These are phyloP conservation scores for Neoboletus subvelutipes DNA, from an alignment of 768 basidiomycete species.

Conservation along the genomic window DNA sequence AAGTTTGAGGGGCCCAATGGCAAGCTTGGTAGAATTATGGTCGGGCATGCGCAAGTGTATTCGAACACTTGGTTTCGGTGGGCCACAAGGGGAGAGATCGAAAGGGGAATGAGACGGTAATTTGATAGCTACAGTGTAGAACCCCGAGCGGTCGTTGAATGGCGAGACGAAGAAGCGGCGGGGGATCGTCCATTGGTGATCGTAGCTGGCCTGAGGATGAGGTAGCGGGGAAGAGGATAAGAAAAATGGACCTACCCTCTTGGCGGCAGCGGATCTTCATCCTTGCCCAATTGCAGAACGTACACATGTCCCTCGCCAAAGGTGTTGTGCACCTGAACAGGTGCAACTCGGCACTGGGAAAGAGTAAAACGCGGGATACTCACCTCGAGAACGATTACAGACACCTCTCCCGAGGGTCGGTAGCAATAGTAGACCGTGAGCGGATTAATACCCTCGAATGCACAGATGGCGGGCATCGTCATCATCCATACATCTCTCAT, in stretches of 20 bases:
- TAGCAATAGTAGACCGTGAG: no score
- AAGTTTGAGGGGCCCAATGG: background rate
- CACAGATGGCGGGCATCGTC: no score
- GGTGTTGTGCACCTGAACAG: background rate
- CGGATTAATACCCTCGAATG: no score
- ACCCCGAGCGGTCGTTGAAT: background rate
- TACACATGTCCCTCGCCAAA: background rate
- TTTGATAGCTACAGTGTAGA: background rate
- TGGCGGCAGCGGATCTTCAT: background rate
- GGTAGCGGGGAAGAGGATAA: background rate
- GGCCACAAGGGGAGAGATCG: background rate
- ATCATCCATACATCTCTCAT: background rate
- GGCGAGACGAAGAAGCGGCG: background rate
- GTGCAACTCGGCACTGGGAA: no score
- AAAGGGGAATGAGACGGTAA: background rate
- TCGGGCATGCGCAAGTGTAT: background rate
- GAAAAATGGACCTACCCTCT: background rate
- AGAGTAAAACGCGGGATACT: background rate
- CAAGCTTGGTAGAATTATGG: no score
- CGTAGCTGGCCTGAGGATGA: background rate
- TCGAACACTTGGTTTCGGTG: background rate
- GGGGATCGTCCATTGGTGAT: background rate
- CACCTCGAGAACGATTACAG: background rate
- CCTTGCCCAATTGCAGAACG: background rate
- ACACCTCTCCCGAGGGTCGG: background rate